Conservation (phyloP, 352 stramenopile genomes). For the Globisporangium yorkense region DNA sequence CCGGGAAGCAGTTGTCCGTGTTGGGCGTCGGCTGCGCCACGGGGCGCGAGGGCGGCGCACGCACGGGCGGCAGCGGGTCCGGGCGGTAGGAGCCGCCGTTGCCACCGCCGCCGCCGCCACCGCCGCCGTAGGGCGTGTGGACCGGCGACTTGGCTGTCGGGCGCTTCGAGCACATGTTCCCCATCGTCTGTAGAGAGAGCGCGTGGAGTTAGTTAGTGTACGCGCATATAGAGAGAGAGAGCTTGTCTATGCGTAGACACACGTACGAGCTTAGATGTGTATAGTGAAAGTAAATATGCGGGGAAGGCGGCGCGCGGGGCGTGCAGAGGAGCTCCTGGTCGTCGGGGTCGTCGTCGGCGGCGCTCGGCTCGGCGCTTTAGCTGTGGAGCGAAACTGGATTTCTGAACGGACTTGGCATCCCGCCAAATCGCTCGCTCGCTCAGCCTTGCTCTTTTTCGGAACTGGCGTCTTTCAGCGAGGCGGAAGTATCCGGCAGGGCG, state of each 20-base stretch:
- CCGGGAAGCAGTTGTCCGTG: constrained; percentile 64
- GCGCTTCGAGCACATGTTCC: constrained; percentile 9
- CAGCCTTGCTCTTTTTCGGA: neutral
- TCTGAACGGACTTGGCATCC: neutral
- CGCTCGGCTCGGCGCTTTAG: neutral
- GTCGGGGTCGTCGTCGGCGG: neutral
- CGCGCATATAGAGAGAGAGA: neutral
- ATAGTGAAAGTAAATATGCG: constrained; percentile 12
- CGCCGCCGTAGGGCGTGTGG: constrained; percentile 4
- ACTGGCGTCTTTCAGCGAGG: neutral
- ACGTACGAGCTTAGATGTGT: neutral
- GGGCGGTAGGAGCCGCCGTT: neutral
- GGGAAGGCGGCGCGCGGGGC: neutral
- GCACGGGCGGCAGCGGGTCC: constrained; percentile 5
- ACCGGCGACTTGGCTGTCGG: constrained; percentile 7
- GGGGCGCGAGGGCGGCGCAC: neutral
- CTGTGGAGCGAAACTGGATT: constrained; percentile 1
- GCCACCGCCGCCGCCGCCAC: constrained; percentile 1
- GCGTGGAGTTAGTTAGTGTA: too few species aligned
- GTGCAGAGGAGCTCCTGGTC: neutral
- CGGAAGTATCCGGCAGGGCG: neutral
- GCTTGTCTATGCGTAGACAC: neutral
- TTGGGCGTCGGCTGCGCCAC: constrained; percentile 7
- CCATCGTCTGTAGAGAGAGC: constrained; percentile 5
- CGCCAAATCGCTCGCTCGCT: neutral